Base-by-base conservation (phyloP, 2,329 filamentous ascomycete species). In the Botrytis aclada region DNA sequence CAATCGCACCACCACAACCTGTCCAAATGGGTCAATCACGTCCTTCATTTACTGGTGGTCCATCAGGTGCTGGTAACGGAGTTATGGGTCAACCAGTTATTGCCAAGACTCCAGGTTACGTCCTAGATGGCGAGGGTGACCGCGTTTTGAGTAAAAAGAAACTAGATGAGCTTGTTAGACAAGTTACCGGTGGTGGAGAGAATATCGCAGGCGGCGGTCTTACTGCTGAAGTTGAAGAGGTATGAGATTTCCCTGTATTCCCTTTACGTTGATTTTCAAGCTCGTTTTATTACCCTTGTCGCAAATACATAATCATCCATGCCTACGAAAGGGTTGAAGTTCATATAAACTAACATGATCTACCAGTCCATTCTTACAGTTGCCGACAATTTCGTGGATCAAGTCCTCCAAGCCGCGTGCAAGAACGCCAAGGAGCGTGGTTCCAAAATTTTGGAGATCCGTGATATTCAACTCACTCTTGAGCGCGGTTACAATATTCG, bases 81-180 rank as follows among this genome's bases (percentile, higher is more conserved):
- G 91, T 96, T 67, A 93, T 98, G 87, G 91, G 91, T 69, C 94
- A 97, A 79, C 95, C 96, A 0, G 93, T 93, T 3, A 88, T 98
- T 74, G 85, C 90, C 72, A 95, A 94, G 80, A 89, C 93, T 62
- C 93, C 94, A 0, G 89, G 90, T 0, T 97, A 93, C 82, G 93
- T 93, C 72, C 90, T 98, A 73, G 95, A 98, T 81, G 93, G 93
- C 43, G 95, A 97, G 80, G 94, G 94, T 39, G 94, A 98, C 79
- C 91, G 95, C 61, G 92, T 99, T 1, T 86, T 99, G n/a, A 97
- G 92, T 84, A 98, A 98, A 88, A 97, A 97, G 84, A 98, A 97
- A 84, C 87, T 99, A 58, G 95, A 99, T 80, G 95, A 98, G 81
- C 87, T 99, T 54, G 95, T 98, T 14, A 90, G 95, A 69, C 95